Evolutionary conservation across 441 rosid species (phyloP).

Genomic region (Cnidoscolus chayamansa): DNA sequence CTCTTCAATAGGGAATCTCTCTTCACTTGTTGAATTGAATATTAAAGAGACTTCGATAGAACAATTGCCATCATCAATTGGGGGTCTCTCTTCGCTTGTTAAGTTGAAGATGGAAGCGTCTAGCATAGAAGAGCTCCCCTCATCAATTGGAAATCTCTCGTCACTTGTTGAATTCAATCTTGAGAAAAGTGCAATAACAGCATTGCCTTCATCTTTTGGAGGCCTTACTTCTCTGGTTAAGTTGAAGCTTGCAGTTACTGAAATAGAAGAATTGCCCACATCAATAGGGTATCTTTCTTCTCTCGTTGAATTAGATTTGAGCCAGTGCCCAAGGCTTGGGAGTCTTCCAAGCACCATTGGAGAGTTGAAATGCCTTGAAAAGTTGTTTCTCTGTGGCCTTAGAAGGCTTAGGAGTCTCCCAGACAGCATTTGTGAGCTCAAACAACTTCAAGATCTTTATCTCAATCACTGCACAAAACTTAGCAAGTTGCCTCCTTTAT

Average conservation of each 20-base stretch:
- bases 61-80: conserved; percentile 20
- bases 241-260: conserved; percentile 20
- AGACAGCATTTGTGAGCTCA: conserved; percentile 8
- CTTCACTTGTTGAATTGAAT: conserved; percentile 21
- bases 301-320: conserved; percentile 19
- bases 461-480: conserved; percentile 27
- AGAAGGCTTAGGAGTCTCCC: conserved; percentile 20
- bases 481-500: conserved; percentile 16
- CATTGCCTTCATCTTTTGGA: conserved; percentile 18
- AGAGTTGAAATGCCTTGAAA: conserved; percentile 16
- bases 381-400: conserved; percentile 18
- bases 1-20: conserved; percentile 18
- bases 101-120: conserved; percentile 11
- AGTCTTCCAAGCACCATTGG: conserved; percentile 23
- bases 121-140: conserved; percentile 21
- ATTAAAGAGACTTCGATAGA: conserved; percentile 8
- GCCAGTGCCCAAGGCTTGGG: conserved; percentile 13
- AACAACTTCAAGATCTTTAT: conserved; percentile 19
- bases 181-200: conserved; percentile 15
- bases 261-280: conserved; percentile 12
- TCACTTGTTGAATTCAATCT: conserved; percentile 25
- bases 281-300: conserved; percentile 20
- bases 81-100: conserved; percentile 16
- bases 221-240: conserved; percentile 20
- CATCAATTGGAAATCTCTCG: conserved; percentile 14